These are phyloP conservation scores for Lathyrus oleraceus DNA, from an alignment of 306 rosid species.

Conservation along the genomic window DNA sequence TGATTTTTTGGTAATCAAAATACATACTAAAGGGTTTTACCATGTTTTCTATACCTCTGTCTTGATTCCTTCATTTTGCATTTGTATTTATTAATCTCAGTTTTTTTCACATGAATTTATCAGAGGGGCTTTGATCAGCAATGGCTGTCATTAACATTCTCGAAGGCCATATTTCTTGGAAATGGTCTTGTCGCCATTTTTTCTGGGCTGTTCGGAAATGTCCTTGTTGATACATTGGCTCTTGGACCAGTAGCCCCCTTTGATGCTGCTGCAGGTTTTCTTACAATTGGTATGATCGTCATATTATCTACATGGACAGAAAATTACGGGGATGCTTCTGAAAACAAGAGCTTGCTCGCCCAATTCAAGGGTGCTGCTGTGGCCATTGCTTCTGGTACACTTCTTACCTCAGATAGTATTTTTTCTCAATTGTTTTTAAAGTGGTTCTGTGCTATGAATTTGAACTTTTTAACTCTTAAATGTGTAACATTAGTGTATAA, in stretches of 20 bases:
- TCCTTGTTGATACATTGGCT: slow-evolving; percentile 76
- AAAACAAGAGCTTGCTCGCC: slow-evolving; percentile 75
- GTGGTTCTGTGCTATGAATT: slow-evolving; percentile 27
- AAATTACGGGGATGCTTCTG: slow-evolving; percentile 84
- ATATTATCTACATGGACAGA: slow-evolving; percentile 85
- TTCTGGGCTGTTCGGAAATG: slow-evolving; percentile 87
- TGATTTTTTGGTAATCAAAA: slow-evolving; percentile 14
- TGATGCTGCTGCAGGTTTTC: slow-evolving; percentile 97
- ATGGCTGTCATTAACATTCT: slow-evolving; percentile 88
- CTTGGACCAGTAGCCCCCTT: slow-evolving; percentile 98
- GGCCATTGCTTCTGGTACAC: slow-evolving; percentile 92
- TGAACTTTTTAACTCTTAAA: slow-evolving; percentile 19
- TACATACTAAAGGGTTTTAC: background rate
- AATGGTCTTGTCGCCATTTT: slow-evolving; percentile 89
- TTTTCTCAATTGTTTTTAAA: slow-evolving; percentile 21
- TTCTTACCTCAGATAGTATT: slow-evolving; percentile 5
- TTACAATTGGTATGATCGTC: slow-evolving; percentile 87
- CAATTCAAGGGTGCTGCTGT: slow-evolving; percentile 91
- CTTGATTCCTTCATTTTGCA: slow-evolving; percentile 32
- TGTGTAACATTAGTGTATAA: background rate
- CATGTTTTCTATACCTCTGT: background rate
- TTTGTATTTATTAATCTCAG: slow-evolving; percentile 36
- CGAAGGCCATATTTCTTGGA: slow-evolving; percentile 94
- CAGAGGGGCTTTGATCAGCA: slow-evolving; percentile 98
- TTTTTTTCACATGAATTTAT: slow-evolving; percentile 25